Base-by-base conservation (phyloP, 2,329 filamentous ascomycete species). In the Neocatenulostroma microsporum region DNA sequence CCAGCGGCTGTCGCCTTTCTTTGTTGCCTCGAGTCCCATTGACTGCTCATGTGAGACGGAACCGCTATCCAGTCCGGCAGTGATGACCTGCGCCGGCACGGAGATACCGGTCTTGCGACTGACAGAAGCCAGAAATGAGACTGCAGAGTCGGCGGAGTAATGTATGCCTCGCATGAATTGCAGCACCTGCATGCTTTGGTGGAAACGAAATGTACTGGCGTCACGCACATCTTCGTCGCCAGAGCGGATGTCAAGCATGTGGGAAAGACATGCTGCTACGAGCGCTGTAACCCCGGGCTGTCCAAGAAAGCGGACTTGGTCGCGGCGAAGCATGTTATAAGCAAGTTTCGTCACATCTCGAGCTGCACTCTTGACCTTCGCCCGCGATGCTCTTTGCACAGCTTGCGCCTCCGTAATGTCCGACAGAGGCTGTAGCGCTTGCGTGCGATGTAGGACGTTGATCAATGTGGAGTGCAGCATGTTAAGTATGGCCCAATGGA, bases 391-490 rank as follows among this genome's bases (percentile, higher is more conserved):
- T 88, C 68, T 47, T 87, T 80, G 9, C 76, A 73, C 23, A 76
- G 76, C 12, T 68, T 67, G 15, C 46, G 51, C 23, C 54, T 49
- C 14, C 47, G 50, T 13, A 42, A 59, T 52, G 44, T 17, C 47
- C 46, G 64, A 78, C 77, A 0, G 81, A 81, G 1, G 87, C n/a
- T n/a, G 86, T 26, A 94, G 72, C 41, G 95, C 89, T 48, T 94
- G 87, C 2, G 89, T 89, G 20, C 89, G 80, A 60, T 95, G 88
- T 13, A 96, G 71, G n/a, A n/a, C 3, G 89, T 89, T 35, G 86
- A 94, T n/a, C 13, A 93, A 73, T 1, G 88, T 93, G 2, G 89
- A 84, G 62, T 93, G 94, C 2, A 94, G 79, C 82, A 95, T 93
- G 60, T 94, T 86, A 23, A 96, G 68, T 14, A 95, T 14, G 78